phyloP scores from a whole-genome alignment of 768 basidiomycete species.

The Amanita brunnescens region DNA sequence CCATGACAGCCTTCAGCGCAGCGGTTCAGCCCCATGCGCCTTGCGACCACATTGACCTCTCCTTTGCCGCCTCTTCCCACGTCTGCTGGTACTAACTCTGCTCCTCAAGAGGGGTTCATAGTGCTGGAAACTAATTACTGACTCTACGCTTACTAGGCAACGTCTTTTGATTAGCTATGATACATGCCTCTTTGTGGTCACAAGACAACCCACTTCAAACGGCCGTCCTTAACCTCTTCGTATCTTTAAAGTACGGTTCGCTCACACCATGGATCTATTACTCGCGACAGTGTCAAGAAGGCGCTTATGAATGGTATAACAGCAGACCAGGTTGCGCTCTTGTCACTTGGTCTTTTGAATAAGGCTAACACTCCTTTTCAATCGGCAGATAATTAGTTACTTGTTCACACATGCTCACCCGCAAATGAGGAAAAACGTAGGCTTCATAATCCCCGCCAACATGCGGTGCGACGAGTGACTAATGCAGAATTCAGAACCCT shows the following conservation, averaged over 20 bases:
- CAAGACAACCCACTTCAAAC: constrained; percentile 93
- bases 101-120: constrained; percentile 79
- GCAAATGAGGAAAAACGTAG: constrained; percentile 92
- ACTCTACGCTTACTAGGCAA: constrained; percentile 79
- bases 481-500: constrained; percentile 54
- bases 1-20: constrained; percentile 52
- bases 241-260: constrained; percentile 88
- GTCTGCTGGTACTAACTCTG: constrained; percentile 45
- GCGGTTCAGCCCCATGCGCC: constrained; percentile 88
- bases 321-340: constrained; percentile 73
- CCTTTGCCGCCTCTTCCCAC: constrained; percentile 75
- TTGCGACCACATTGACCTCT: constrained; percentile 91
- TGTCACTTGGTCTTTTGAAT: constrained; percentile 14
- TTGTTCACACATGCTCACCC: constrained; percentile 92
- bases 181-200: constrained; percentile 13
- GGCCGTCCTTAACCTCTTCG: constrained; percentile 90
- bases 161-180: constrained; percentile 16
- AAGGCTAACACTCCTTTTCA: constrained; percentile 11
- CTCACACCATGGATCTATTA: constrained; percentile 90
- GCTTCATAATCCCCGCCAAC: constrained; percentile 30
- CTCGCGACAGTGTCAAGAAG: constrained; percentile 90
- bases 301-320: constrained; percentile 93
- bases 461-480: constrained; percentile 14
- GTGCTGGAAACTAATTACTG: constrained; percentile 98
- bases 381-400: constrained; percentile 83